phyloP scores from a whole-genome alignment of 495 filamentous ascomycete species.

The Oleoguttula mirabilis region DNA sequence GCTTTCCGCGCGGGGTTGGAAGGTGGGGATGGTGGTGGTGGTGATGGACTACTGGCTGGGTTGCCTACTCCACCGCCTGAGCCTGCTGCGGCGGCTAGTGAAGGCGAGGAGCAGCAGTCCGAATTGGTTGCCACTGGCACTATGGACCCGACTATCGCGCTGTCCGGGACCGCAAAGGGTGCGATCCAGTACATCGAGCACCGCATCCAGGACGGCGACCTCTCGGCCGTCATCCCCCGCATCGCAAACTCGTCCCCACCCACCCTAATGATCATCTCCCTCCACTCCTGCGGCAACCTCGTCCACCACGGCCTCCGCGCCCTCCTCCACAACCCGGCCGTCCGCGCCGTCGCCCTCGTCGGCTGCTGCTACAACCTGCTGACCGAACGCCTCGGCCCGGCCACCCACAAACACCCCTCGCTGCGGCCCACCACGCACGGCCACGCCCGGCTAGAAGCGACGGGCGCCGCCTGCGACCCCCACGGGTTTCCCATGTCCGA shows the following conservation, averaged over 20 bases:
- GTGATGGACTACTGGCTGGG: neutral
- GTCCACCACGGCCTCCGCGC: constrained; percentile 89
- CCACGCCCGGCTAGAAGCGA: constrained; percentile 43
- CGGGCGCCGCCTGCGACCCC: constrained; percentile 57
- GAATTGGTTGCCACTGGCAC: neutral
- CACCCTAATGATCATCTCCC: constrained; percentile 74
- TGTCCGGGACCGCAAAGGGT: constrained; percentile 33
- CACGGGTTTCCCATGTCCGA: constrained; percentile 90
- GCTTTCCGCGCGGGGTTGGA: constrained; percentile 42
- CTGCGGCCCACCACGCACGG: constrained; percentile 40
- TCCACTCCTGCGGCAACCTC: constrained; percentile 94
- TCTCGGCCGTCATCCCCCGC: constrained; percentile 24
- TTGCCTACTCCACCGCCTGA: constrained; percentile 12
- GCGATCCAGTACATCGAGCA: constrained; percentile 44
- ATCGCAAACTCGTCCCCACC: constrained; percentile 22
- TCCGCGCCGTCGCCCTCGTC: constrained; percentile 82
- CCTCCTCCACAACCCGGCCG: constrained; percentile 65
- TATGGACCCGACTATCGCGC: constrained; percentile 19
- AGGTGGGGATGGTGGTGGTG: constrained; percentile 12
- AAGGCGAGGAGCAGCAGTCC: constrained; percentile 24
- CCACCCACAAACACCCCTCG: constrained; percentile 65
- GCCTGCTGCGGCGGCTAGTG: neutral
- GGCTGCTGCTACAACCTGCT: constrained; percentile 97
- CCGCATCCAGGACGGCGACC: constrained; percentile 38
- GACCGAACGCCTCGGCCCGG: constrained; percentile 76